Conservation (phyloP, 352 stramenopile genomes). For the Elongisporangium anandrum region DNA sequence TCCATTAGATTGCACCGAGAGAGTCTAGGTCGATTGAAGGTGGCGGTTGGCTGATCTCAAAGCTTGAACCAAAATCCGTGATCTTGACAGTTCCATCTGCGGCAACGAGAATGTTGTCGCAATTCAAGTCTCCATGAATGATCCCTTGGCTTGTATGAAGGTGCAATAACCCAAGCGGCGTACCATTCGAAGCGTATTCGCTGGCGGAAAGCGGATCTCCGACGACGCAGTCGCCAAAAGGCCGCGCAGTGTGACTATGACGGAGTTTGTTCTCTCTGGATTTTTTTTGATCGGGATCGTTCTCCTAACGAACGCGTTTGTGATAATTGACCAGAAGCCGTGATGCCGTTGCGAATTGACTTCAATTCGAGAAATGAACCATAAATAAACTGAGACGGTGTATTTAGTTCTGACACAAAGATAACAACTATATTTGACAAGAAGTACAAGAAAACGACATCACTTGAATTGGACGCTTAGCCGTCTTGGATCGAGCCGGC, state of each 20-base stretch:
- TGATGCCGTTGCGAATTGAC: constrained; percentile 12
- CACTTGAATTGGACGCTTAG: too few relatives aligned
- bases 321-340: constrained; percentile 14
- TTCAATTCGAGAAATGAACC: constrained; percentile 20
- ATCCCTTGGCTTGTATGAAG: constrained; percentile 16
- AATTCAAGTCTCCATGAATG: constrained; percentile 15
- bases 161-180: constrained; percentile 57
- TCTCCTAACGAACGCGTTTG: constrained; percentile 19
- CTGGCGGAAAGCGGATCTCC: neutral
- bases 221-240: constrained; percentile 13
- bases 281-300: constrained; percentile 4
- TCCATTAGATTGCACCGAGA: constrained; percentile 21
- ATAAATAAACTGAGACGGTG: too few relatives aligned
- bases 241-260: constrained; percentile 23
- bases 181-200: neutral
- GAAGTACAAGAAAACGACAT: too few relatives aligned
- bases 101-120: constrained; percentile 1
- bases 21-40: neutral
- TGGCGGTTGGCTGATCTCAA: constrained; percentile 2
- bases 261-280: constrained; percentile 22
- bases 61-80: neutral
- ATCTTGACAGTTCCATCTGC: neutral
- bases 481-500: too few relatives aligned
- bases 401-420: too few relatives aligned
- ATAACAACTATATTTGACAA: too few relatives aligned